phyloP scores from a whole-genome alignment of 371 early-diverging fungal genomes.

The Funneliformis caledonium region DNA sequence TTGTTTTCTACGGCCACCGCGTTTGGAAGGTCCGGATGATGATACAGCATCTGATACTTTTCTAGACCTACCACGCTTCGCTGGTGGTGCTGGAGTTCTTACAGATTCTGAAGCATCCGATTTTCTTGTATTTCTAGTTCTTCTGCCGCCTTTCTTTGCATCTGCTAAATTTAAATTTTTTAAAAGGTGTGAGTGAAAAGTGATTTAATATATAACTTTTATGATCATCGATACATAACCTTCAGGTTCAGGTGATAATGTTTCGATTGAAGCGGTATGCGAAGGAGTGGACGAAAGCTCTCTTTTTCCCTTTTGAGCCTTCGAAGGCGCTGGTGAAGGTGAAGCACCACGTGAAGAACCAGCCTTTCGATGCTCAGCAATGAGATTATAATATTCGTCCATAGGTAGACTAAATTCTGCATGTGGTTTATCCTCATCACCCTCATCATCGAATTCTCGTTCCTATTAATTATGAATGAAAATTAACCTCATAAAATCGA shows the following conservation, averaged over 20 bases:
- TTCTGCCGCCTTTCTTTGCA: slow-evolving; percentile 10
- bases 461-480: background rate
- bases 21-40: slow-evolving; percentile 3
- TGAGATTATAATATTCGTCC: slow-evolving; percentile 38
- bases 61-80: slow-evolving; percentile 21
- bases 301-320: slow-evolving; percentile 19
- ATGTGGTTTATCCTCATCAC: slow-evolving; percentile 6
- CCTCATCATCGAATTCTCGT: slow-evolving; percentile 35
- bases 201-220: background rate
- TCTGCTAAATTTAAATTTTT: background rate
- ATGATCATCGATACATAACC: slow-evolving; percentile 14
- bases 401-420: slow-evolving; percentile 39
- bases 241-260: slow-evolving; percentile 34
- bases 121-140: slow-evolving; percentile 8
- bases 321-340: slow-evolving; percentile 27
- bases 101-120: background rate
- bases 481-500: background rate
- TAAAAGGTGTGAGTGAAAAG: background rate
- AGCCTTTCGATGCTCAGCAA: slow-evolving; percentile 33
- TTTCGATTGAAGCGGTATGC: slow-evolving; percentile 22
- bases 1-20: slow-evolving; percentile 6
- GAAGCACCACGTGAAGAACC: slow-evolving; percentile 23
- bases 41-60: slow-evolving; percentile 13
- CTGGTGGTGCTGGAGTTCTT: background rate
- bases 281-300: slow-evolving; percentile 11